Evolutionary conservation across 2,329 filamentous ascomycete genomes (phyloP).

Genomic region (Hymenotorrendiella dingleyae): DNA sequence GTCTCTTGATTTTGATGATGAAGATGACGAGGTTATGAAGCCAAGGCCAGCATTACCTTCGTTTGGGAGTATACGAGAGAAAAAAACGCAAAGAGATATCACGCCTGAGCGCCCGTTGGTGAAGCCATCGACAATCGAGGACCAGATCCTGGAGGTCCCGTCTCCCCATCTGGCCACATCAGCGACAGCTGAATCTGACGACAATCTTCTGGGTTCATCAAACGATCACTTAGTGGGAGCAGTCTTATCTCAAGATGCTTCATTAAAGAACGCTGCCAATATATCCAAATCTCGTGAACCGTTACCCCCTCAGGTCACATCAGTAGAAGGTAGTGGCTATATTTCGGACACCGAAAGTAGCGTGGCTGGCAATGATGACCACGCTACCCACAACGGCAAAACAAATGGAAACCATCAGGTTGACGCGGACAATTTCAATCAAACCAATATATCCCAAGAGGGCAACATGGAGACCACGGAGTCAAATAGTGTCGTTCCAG

Average conservation of each 20-base stretch:
- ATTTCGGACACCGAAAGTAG: constrained; percentile 50
- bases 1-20: constrained; percentile 51
- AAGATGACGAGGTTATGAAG: constrained; percentile 65
- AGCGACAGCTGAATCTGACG: constrained; percentile 15
- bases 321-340: constrained; percentile 60
- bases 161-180: constrained; percentile 25
- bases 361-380: constrained; percentile 30
- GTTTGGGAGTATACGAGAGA: constrained; percentile 68
- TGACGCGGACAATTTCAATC: neutral
- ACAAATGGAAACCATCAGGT: neutral
- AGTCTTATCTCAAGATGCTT: constrained; percentile 49
- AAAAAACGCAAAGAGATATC: constrained; percentile 47
- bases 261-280: constrained; percentile 47
- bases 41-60: constrained; percentile 68
- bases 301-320: constrained; percentile 64
- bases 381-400: neutral
- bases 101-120: constrained; percentile 51
- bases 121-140: constrained; percentile 40
- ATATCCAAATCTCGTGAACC: constrained; percentile 56
- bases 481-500: constrained; percentile 31
- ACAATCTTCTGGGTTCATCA: constrained; percentile 37
- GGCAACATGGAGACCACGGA: constrained; percentile 4
- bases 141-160: constrained; percentile 25
- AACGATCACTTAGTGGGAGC: constrained; percentile 54
- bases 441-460: neutral